Percentiles rank a stretch among this genome's conserved stretches.
Conservation (phyloP, 2,329 filamentous ascomycete species). For the Aspergillus tamarii region DNA sequence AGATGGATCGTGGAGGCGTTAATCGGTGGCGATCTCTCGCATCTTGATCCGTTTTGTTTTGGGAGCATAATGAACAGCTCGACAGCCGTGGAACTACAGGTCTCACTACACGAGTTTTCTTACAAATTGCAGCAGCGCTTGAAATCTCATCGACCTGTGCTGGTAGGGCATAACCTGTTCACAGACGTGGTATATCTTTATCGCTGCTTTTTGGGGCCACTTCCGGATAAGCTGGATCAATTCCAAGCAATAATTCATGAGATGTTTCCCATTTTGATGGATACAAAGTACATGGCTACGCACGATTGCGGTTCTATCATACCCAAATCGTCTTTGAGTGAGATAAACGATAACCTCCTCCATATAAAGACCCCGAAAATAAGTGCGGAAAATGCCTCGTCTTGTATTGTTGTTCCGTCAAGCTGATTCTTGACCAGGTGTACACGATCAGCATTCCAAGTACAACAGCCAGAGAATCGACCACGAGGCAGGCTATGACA, state of each 20-base stretch:
- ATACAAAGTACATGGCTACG: conserved; percentile 67
- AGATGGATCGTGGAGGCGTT: conserved; percentile 53
- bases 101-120: conserved; percentile 31
- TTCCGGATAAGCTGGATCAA: conserved; percentile 59
- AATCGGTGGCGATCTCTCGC: conserved; percentile 44
- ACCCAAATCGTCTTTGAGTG: conserved; percentile 42
- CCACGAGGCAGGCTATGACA: conserved; percentile 68
- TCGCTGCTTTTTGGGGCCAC: conserved; percentile 59
- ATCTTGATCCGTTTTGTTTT: conserved; percentile 40
- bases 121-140: conserved; percentile 44
- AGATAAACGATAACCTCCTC: conserved; percentile 31
- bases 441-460: conserved; percentile 36
- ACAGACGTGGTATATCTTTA: conserved; percentile 66
- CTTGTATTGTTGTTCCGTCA: not conserved
- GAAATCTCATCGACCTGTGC: conserved; percentile 50
- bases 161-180: conserved; percentile 68
- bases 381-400: conserved; percentile 25
- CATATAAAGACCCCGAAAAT: conserved; percentile 33
- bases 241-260: conserved; percentile 56
- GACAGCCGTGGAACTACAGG: conserved; percentile 19
- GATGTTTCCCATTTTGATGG: conserved; percentile 61
- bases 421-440: conserved; percentile 29
- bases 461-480: conserved; percentile 29
- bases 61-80: conserved; percentile 24
- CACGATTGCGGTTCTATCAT: conserved; percentile 57